These are phyloP conservation scores for Huntiella abstrusa DNA, from an alignment of 2,329 filamentous ascomycete genomes.

Conservation along the genomic window DNA sequence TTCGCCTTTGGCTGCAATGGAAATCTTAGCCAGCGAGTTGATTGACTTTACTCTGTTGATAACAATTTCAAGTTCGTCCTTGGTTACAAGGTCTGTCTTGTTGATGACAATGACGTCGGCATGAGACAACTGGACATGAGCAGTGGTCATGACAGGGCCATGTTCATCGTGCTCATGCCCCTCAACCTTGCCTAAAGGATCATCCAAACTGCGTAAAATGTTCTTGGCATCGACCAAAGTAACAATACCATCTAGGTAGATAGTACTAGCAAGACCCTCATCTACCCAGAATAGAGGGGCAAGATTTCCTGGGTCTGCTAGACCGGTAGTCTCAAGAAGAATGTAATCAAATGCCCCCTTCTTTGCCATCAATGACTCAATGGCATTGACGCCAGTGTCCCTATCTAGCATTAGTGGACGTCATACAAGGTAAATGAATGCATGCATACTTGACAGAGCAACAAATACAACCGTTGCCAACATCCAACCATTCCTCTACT, in stretches of 20 bases:
- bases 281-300: conserved; percentile 97
- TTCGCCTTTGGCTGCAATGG: conserved; percentile 60
- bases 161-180: conserved; percentile 31
- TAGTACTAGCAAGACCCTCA: conserved; percentile 81
- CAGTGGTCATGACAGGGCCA: conserved; percentile 66
- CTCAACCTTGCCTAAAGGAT: conserved; percentile 37
- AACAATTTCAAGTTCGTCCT: conserved; percentile 49
- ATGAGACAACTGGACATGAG: conserved; percentile 90
- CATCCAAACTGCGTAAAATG: conserved; percentile 63
- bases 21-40: conserved; percentile 72
- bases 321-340: conserved; percentile 81
- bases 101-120: conserved; percentile 92
- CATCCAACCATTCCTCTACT: conserved; percentile 85
- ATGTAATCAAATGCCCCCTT: conserved; percentile 95
- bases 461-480: conserved; percentile 93
- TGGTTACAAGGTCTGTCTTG: conserved; percentile 68
- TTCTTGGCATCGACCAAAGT: conserved; percentile 93
- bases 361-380: conserved; percentile 88
- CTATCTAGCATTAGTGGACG: conserved; percentile 22
- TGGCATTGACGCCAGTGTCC: conserved; percentile 82
- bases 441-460: conserved; percentile 70
- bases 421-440: background rate
- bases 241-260: conserved; percentile 92
- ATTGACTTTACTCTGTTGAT: conserved; percentile 59
- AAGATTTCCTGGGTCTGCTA: conserved; percentile 89